Percentiles rank a stretch among this genome's conserved stretches.
These are phyloP conservation scores for Tricholoma terreum DNA, from an alignment of 768 basidiomycete species.

Conservation along the genomic window DNA sequence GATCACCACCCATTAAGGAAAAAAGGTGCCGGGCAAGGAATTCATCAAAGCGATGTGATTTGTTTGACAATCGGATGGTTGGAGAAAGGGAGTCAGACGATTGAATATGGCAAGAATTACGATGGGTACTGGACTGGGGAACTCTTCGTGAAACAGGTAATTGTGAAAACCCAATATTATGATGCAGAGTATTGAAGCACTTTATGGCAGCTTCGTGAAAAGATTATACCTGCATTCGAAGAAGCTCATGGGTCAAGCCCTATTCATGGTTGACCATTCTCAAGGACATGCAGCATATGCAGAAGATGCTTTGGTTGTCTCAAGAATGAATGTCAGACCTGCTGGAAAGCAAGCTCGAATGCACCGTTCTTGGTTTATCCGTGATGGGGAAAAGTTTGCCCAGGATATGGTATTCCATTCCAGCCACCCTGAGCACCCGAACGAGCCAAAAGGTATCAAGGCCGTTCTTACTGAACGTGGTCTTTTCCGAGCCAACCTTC, in stretches of 20 bases:
- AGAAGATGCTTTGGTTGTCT: conserved; percentile 30
- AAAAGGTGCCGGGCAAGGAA: conserved; percentile 34
- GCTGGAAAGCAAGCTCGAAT: conserved; percentile 26
- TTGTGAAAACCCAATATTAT: not conserved
- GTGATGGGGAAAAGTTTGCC: not conserved
- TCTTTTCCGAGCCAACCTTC: not conserved
- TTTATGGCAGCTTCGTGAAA: conserved; percentile 19
- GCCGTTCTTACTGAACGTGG: not conserved
- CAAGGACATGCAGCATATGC: conserved; percentile 40
- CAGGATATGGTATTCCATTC: not conserved
- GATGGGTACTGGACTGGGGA: conserved; percentile 37
- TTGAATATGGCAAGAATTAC: conserved; percentile 45
- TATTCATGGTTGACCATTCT: conserved; percentile 41
- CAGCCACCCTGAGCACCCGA: not conserved
- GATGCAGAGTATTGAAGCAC: not conserved
- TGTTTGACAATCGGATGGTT: conserved; percentile 31
- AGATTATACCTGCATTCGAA: conserved; percentile 30
- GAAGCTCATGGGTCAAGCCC: conserved; percentile 27
- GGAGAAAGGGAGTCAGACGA: conserved; percentile 26
- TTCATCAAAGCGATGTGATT: conserved; percentile 38
- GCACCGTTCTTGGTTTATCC: not conserved
- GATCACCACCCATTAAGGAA: conserved; percentile 32
- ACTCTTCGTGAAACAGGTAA: conserved; percentile 18
- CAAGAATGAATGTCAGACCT: conserved; percentile 34
- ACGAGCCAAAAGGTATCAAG: not conserved